Conservation (phyloP, 352 stramenopile species). For the Ophiocytium majus region DNA sequence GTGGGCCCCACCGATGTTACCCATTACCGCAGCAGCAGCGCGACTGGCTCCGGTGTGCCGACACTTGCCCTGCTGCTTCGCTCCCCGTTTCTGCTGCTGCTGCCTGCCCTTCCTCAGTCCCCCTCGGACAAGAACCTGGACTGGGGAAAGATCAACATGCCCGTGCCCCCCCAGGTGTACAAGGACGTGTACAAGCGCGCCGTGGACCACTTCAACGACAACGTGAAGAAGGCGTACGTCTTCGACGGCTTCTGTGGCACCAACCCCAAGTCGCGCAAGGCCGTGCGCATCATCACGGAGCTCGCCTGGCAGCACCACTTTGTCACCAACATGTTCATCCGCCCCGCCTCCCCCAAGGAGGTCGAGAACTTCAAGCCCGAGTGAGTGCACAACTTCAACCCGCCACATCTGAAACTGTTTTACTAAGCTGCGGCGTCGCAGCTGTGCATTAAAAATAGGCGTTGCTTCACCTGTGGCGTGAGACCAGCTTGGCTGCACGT, state of each 20-base stretch:
- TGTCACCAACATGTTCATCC: constrained; percentile 93
- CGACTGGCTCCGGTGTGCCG: no score
- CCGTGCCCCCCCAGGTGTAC: constrained; percentile 86
- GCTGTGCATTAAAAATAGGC: no score
- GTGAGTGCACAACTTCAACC: no score
- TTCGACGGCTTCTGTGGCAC: constrained; percentile 88
- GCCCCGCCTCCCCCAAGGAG: constrained; percentile 68
- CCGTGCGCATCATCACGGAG: constrained; percentile 95
- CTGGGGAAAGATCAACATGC: constrained; percentile 94
- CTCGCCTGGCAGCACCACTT: constrained; percentile 97
- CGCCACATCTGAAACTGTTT: no score
- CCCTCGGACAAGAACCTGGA: constrained; percentile 88
- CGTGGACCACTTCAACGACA: constrained; percentile 81
- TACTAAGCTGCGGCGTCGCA: no score
- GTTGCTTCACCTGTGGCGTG: no score
- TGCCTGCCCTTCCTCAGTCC: constrained; percentile 28
- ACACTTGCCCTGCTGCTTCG: no score
- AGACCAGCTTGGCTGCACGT: no score
- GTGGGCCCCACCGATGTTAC: no score
- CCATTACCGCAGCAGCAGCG: no score
- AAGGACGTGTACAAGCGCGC: constrained; percentile 91
- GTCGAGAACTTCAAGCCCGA: constrained; percentile 89
- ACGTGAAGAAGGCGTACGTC: constrained; percentile 71
- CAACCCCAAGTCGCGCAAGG: constrained; percentile 82
- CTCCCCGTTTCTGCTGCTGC: not conserved